These are phyloP conservation scores for Irpex sp. DNA, from an alignment of 1,284 basidiomycete species.

Conservation along the genomic window DNA sequence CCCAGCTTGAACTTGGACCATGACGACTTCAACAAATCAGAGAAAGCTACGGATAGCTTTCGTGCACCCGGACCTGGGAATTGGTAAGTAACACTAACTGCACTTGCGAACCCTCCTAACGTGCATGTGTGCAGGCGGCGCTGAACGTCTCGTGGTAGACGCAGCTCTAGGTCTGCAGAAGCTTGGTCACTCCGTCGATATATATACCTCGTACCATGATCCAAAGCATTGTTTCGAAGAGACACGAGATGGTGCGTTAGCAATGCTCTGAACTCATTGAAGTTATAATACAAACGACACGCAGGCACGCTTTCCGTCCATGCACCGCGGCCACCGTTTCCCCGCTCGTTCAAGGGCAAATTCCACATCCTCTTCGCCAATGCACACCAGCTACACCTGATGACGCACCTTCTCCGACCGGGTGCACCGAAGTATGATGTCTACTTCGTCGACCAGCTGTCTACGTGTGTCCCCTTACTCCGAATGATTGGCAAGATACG, in stretches of 20 bases:
- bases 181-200: slow-evolving; percentile 83
- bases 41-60: slow-evolving; percentile 60
- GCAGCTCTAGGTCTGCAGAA: slow-evolving; percentile 86
- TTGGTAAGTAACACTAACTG: slow-evolving; percentile 55
- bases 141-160: slow-evolving; percentile 95
- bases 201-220: slow-evolving; percentile 95
- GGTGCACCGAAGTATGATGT: slow-evolving; percentile 66
- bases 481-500: slow-evolving; percentile 65
- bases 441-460: slow-evolving; percentile 94
- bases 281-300: background rate
- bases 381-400: slow-evolving; percentile 82
- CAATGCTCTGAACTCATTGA: background rate
- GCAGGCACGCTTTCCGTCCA: slow-evolving; percentile 84
- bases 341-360: slow-evolving; percentile 71
- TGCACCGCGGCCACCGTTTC: slow-evolving; percentile 73
- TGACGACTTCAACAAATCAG: background rate
- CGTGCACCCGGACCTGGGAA: slow-evolving; percentile 93
- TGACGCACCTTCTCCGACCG: slow-evolving; percentile 51
- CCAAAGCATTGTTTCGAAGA: slow-evolving; percentile 85
- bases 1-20: background rate
- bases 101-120: slow-evolving; percentile 2
- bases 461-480: slow-evolving; percentile 86
- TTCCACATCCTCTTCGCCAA: slow-evolving; percentile 92
- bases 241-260: slow-evolving; percentile 72
- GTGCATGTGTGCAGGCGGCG: slow-evolving; percentile 65